Percentiles rank a stretch among this genome's conserved stretches.
phyloP scores from a whole-genome alignment of 2,329 filamentous ascomycete genomes.

The Trichophyton benhamiae region DNA sequence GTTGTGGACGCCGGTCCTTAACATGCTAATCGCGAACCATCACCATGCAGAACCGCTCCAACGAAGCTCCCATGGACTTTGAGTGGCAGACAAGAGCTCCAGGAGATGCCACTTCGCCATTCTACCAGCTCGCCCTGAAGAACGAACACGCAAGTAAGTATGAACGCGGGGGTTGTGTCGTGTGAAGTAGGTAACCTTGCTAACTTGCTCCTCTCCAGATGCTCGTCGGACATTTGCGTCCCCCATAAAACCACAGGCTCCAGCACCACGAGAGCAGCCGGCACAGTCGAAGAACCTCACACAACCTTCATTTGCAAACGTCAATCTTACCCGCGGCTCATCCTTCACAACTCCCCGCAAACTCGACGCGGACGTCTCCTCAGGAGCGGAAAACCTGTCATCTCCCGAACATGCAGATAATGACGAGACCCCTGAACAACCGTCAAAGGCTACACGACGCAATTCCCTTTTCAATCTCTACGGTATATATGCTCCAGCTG shows the following conservation, averaged over 20 bases:
- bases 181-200: neutral
- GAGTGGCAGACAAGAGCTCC: constrained; percentile 37
- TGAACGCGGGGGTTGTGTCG: neutral
- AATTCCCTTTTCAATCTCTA: constrained; percentile 33
- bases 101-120: constrained; percentile 36
- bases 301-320: constrained; percentile 21
- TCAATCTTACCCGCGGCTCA: constrained; percentile 25
- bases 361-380: constrained; percentile 37
- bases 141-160: constrained; percentile 22
- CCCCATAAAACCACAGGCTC: constrained; percentile 37
- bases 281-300: constrained; percentile 41
- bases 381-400: constrained; percentile 35
- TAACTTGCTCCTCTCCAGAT: constrained; percentile 19
- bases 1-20: neutral
- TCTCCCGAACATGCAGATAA: constrained; percentile 36
- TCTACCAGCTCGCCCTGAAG: constrained; percentile 36
- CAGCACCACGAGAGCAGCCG: constrained; percentile 39
- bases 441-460: constrained; percentile 24
- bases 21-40: neutral
- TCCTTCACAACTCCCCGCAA: constrained; percentile 40
- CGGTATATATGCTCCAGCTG: constrained; percentile 28
- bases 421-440: constrained; percentile 37
- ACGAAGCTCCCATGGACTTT: constrained; percentile 41
- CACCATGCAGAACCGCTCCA: constrained; percentile 28
- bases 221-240: constrained; percentile 33